phyloP scores from a whole-genome alignment of 495 filamentous ascomycete species.

The Penicillium diatomitis region DNA sequence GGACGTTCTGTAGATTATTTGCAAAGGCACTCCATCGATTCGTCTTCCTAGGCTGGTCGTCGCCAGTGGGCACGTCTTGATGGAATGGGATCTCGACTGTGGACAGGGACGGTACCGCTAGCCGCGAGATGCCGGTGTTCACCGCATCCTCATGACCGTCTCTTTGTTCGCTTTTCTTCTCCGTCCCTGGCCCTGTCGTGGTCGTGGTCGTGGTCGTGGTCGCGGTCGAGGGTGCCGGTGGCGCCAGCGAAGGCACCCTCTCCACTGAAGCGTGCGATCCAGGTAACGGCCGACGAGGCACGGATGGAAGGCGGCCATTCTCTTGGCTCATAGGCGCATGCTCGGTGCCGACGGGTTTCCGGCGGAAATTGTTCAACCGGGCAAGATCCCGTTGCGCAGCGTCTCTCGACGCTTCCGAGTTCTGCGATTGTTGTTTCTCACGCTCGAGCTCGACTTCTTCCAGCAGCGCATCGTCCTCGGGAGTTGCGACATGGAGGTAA shows the following conservation, averaged over 20 bases:
- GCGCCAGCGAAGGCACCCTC: conserved; percentile 15
- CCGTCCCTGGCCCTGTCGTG: not conserved
- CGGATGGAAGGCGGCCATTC: conserved; percentile 4
- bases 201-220: too few relatives aligned
- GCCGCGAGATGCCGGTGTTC: conserved; percentile 5
- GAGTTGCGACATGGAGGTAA: conserved; percentile 72
- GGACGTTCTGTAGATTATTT: conserved; percentile 8
- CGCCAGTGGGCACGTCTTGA: conserved; percentile 1
- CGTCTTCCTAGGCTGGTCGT: conserved; percentile 9
- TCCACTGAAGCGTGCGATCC: conserved; percentile 15
- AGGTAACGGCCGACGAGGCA: conserved; percentile 12
- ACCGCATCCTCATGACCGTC: not conserved
- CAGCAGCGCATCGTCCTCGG: conserved; percentile 47
- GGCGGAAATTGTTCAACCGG: conserved; percentile 32
- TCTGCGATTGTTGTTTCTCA: conserved; percentile 33
- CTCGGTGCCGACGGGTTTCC: conserved; percentile 29
- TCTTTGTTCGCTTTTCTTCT: not conserved
- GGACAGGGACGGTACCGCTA: conserved; percentile 25
- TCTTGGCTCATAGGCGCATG: not conserved
- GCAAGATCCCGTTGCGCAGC: conserved; percentile 22
- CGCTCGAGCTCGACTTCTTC: conserved; percentile 34
- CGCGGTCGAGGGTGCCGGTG: not conserved
- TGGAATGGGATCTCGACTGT: conserved; percentile 15
- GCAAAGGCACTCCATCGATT: conserved; percentile 30
- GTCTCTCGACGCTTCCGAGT: conserved; percentile 1